Evolutionary conservation across 2,329 filamentous ascomycete genomes (phyloP), one percentile per base, ranked within the genome.

Genomic region (Aspergillus flavus): DNA sequence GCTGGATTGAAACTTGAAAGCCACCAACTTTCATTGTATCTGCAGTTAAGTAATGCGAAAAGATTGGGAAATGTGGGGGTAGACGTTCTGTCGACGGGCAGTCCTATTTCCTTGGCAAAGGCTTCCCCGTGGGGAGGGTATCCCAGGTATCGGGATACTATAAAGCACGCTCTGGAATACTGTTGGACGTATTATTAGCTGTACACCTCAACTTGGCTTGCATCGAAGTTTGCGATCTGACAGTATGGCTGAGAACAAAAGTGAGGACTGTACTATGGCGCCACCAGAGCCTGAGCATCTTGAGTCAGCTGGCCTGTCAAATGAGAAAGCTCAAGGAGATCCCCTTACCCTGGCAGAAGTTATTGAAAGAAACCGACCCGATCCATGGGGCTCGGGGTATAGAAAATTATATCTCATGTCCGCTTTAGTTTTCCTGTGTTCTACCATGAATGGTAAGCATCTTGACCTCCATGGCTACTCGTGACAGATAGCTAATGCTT

Each of bases 361-460:
- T 16, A 50, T 64, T 34, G 52, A 56, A 7, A 59, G 30, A 26
- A 34, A 64, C 9, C 57, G 57, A 10, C 59, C 59, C n/a, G 58
- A 64, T 57, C 62, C 62, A n/a, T 43, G 41, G 16, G 62, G 62
- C 19, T 32, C 39, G 26, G 59, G 62, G n/a, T 61, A 64, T 46
- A 58, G 54, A 23, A 59, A 59, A 30, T 48, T 64, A 23, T 64
- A 64, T 61, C n/a, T 61, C 23, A 34, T 64, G n/a, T 61, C 59
- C 34, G 36, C 62, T 1, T 56, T 61, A 23, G 56, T 64, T 6
- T 64, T 64, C 28, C 56, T 64, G 19, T 64, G 62, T 14, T 64
- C 62, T 32, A 64, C 62, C 9, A 64, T 64, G 62, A 64, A 64
- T 57, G 62, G 62, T 61, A 39, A 16, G 58, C 21, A 10, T n/a